These are phyloP conservation scores for Macrolepiota fuliginosa DNA, from an alignment of 768 basidiomycete species.

Conservation along the genomic window DNA sequence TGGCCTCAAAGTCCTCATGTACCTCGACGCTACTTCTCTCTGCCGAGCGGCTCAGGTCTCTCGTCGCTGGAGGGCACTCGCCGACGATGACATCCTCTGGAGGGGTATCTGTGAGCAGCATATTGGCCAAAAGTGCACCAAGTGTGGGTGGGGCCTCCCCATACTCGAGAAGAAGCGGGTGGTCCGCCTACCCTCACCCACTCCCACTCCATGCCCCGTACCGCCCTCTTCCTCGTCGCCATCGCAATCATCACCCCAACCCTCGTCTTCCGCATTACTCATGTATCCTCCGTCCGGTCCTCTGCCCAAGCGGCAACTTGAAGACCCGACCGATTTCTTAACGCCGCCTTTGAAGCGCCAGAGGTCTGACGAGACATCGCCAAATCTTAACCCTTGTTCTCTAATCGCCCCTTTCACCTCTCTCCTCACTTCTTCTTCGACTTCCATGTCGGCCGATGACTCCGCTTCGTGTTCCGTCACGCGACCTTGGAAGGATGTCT, in stretches of 20 bases:
- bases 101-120: slow-evolving; percentile 96
- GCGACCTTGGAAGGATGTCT: slow-evolving; percentile 97
- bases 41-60: slow-evolving; percentile 93
- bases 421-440: slow-evolving; percentile 13
- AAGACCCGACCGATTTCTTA: slow-evolving; percentile 23
- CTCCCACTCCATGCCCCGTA: not conserved
- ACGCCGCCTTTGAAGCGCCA: slow-evolving; percentile 52
- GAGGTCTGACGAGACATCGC: slow-evolving; percentile 28
- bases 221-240: slow-evolving; percentile 33
- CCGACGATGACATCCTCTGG: slow-evolving; percentile 97
- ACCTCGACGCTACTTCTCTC: slow-evolving; percentile 90
- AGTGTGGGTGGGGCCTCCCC: slow-evolving; percentile 97
- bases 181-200: slow-evolving; percentile 1
- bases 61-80: slow-evolving; percentile 79
- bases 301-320: slow-evolving; percentile 28
- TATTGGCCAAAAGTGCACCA: slow-evolving; percentile 93
- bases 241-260: slow-evolving; percentile 27
- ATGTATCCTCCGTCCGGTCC: slow-evolving; percentile 17
- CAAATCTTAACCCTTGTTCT: slow-evolving; percentile 3
- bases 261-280: slow-evolving; percentile 29
- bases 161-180: slow-evolving; percentile 68
- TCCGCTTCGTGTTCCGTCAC: slow-evolving; percentile 48
- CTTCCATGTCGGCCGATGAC: slow-evolving; percentile 14
- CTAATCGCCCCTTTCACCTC: slow-evolving; percentile 13
- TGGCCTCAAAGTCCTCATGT: slow-evolving; percentile 78